A percentile compares a stretch with the other conserved stretches of the same genome.
Conservation (phyloP, 257 asterid genomes). For the Solanum chmielewskii region DNA sequence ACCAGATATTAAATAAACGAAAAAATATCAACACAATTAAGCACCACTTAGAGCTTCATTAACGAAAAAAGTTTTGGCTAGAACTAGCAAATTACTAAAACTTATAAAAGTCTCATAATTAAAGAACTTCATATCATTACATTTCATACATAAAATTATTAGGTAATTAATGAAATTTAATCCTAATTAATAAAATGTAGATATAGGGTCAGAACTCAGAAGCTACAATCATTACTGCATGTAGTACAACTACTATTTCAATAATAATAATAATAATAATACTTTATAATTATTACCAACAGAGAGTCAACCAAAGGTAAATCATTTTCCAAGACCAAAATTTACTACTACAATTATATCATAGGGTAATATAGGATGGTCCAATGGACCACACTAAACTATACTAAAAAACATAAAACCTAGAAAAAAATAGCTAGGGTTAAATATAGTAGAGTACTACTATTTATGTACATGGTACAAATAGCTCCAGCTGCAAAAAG, state of each 20-base stretch:
- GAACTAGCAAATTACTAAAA: not conserved
- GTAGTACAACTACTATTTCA: not conserved
- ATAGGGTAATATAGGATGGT: not conserved
- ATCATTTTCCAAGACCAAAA: not conserved
- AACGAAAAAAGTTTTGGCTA: not conserved
- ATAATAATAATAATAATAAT: not conserved
- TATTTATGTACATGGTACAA: not conserved
- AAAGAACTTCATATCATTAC: not conserved
- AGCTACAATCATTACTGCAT: not conserved
- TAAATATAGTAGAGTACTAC: not conserved
- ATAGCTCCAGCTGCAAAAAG: not conserved
- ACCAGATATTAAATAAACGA: no score
- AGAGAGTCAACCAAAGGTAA: not conserved
- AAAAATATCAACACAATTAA: not conserved
- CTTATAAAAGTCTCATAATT: not conserved
- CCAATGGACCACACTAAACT: not conserved
- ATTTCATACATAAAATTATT: not conserved
- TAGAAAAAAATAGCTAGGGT: not conserved
- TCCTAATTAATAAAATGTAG: not conserved
- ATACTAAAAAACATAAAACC: not conserved
- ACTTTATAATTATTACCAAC: not conserved
- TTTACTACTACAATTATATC: not conserved
- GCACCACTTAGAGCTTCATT: no score
- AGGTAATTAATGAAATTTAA: not conserved
- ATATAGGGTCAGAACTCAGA: not conserved